phyloP scores from a whole-genome alignment of 495 filamentous ascomycete genomes.

The Recurvomyces mirabilis region DNA sequence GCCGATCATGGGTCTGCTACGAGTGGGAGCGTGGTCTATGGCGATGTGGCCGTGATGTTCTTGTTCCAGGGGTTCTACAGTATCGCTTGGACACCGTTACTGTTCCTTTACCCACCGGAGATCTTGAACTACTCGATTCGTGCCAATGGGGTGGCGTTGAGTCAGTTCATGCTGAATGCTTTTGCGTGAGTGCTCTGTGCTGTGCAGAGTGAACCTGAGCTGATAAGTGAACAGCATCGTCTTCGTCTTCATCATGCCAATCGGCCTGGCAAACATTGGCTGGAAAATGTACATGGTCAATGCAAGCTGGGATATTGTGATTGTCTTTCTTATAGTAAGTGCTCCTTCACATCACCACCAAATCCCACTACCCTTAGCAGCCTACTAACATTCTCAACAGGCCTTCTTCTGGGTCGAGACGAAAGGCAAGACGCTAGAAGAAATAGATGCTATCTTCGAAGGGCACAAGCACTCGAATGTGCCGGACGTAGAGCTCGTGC shows the following conservation, averaged over 20 bases:
- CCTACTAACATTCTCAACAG: background rate
- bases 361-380: background rate
- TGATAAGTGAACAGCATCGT: slow-evolving; percentile 27
- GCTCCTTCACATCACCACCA: too few species aligned
- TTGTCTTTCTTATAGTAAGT: slow-evolving; percentile 20
- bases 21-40: slow-evolving; percentile 32
- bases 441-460: slow-evolving; percentile 25
- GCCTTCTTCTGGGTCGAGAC: slow-evolving; percentile 18
- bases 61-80: slow-evolving; percentile 41
- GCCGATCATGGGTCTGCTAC: slow-evolving; percentile 26
- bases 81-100: slow-evolving; percentile 39
- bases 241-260: slow-evolving; percentile 42
- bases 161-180: slow-evolving; percentile 31
- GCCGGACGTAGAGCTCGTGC: slow-evolving; percentile 34
- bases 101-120: slow-evolving; percentile 47
- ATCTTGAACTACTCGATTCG: slow-evolving; percentile 28
- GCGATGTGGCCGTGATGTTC: slow-evolving; percentile 28
- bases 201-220: background rate
- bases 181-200: slow-evolving; percentile 31
- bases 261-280: slow-evolving; percentile 27
- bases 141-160: slow-evolving; percentile 25
- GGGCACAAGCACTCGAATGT: slow-evolving; percentile 37
- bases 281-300: slow-evolving; percentile 28
- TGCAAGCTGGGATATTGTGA: slow-evolving; percentile 22
- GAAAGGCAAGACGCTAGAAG: slow-evolving; percentile 19